Evolutionary conservation across 371 early-diverging fungal genomes (phyloP), one percentile per base, ranked within the genome.

Genomic region (Syncephalis fuscata): DNA sequence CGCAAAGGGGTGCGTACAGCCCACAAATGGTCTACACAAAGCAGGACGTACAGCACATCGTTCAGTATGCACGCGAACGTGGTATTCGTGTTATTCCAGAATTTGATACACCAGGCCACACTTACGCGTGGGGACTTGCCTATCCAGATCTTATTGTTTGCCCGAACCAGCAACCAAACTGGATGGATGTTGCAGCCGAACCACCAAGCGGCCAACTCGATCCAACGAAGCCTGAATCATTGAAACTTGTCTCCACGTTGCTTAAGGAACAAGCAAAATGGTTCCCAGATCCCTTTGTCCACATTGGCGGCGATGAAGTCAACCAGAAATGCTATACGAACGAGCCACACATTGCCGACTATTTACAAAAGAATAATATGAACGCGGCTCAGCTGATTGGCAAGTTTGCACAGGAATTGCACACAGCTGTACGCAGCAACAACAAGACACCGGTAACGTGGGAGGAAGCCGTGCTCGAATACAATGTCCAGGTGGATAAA

Each of bases 71-170:
- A 39, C 63, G 67, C 22, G 64, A 75, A 7, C 81, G 80, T 32
- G 88, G 85, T 43, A 70, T 87, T 26, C 75, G 88, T 40, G 70
- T 85, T 17, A 63, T 84, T 9, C 75, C 85, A 17, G 88, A 87
- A 59, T 66, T 84, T 20, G 86, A 85, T 41, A 73, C 83, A 62
- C 86, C 88, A 27, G 87, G 82, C 0, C 87, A 87, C 62, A 77
- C 82, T 8, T 55, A 64, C 38, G 52, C 66, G 14, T 58, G 65
- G 11, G 53, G 61, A 15, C 42, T 25, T 44, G 52, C 59, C 25
- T 41, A 52, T 32, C 71, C 73, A 0, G 63, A 70, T 37, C 52
- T 73, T 24, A 59, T 60, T 42, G 55, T 57, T 23, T 71, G 72
- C 48, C 16, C 53, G 37, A 60, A 73, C 54, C 47, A 44, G 26